Evolutionary conservation across 768 basidiomycete genomes (phyloP).

Genomic region (Steccherinum ochraceum): DNA sequence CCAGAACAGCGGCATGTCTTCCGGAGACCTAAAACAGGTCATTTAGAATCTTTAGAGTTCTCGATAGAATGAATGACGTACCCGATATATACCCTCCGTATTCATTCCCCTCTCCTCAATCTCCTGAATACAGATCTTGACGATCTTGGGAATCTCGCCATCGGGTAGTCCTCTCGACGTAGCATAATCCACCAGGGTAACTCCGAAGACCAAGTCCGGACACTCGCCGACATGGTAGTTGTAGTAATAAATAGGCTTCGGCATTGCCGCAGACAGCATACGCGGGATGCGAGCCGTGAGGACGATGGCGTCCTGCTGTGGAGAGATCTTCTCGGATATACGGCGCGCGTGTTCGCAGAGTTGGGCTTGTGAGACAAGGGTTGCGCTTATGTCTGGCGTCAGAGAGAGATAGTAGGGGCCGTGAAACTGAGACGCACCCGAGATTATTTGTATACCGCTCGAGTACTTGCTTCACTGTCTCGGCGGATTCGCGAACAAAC

Average conservation of each 20-base stretch:
- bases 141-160: slow-evolving; percentile 71
- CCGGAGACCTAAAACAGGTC: slow-evolving; percentile 71
- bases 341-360: slow-evolving; percentile 59
- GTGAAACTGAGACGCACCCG: slow-evolving; percentile 41
- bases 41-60: too few relatives aligned
- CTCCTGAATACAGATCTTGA: slow-evolving; percentile 75
- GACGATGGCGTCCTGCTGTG: slow-evolving; percentile 61
- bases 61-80: slow-evolving; percentile 26
- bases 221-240: slow-evolving; percentile 81
- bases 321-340: slow-evolving; percentile 59
- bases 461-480: slow-evolving; percentile 54
- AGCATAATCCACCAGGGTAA: slow-evolving; percentile 84
- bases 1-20: slow-evolving; percentile 77
- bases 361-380: slow-evolving; percentile 68
- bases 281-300: slow-evolving; percentile 52
- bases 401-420: too few relatives aligned
- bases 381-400: slow-evolving; percentile 50
- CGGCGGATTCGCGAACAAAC: slow-evolving; percentile 70
- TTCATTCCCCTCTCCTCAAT: slow-evolving; percentile 77
- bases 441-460: slow-evolving; percentile 77
- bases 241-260: slow-evolving; percentile 68
- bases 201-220: slow-evolving; percentile 84
- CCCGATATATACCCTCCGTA: slow-evolving; percentile 76
- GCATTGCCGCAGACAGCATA: slow-evolving; percentile 57
- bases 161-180: slow-evolving; percentile 70